phyloP scores from a whole-genome alignment of 331 rosid species.

The Malus hybrid region DNA sequence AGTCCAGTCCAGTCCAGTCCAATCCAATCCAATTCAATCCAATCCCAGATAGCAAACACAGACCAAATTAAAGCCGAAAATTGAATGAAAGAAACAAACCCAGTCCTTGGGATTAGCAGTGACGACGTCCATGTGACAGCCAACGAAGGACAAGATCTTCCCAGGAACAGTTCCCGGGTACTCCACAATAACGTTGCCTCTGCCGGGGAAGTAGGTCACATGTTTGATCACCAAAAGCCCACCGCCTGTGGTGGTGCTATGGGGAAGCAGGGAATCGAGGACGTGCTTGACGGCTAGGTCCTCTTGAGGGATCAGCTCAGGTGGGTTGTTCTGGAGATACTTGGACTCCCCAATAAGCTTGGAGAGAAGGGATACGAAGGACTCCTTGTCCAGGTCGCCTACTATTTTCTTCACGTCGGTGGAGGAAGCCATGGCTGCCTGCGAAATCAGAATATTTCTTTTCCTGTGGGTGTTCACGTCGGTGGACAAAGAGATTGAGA shows the following conservation, averaged over 20 bases:
- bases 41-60: neutral
- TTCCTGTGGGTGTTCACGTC: too few species aligned
- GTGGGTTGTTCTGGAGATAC: slow-evolving; percentile 83
- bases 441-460: neutral
- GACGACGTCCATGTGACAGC: slow-evolving; percentile 95
- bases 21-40: neutral
- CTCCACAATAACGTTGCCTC: slow-evolving; percentile 80
- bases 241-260: slow-evolving; percentile 67
- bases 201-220: slow-evolving; percentile 53
- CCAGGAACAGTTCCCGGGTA: slow-evolving; percentile 80
- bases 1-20: too few species aligned
- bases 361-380: slow-evolving; percentile 50
- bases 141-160: slow-evolving; percentile 70
- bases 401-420: slow-evolving; percentile 26
- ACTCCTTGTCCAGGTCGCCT: slow-evolving; percentile 54
- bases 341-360: slow-evolving; percentile 79
- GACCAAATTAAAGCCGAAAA: neutral
- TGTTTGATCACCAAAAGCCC: slow-evolving; percentile 68
- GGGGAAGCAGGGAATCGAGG: slow-evolving; percentile 51
- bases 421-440: slow-evolving; percentile 35
- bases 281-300: slow-evolving; percentile 67
- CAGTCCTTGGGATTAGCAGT: slow-evolving; percentile 84
- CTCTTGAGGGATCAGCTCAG: slow-evolving; percentile 73
- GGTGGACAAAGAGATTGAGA: neutral
- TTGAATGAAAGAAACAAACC: slow-evolving; percentile 31